phyloP scores from a whole-genome alignment of 2,329 filamentous ascomycete species.

The Chrysosporium keratinophilum region DNA sequence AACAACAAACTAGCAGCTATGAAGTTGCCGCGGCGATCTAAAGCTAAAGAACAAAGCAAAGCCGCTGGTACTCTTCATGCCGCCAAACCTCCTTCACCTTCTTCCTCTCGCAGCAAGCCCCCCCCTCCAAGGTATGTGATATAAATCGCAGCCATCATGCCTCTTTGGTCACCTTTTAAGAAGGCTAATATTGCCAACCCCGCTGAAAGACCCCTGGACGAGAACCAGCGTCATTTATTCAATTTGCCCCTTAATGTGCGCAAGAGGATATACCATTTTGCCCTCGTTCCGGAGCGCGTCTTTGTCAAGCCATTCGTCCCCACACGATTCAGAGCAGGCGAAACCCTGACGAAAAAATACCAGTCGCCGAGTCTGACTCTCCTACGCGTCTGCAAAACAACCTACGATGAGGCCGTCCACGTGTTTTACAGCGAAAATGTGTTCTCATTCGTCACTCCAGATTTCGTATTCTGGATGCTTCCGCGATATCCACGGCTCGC shows the following conservation, averaged over 20 bases:
- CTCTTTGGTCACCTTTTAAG: not conserved
- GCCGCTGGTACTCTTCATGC: not conserved
- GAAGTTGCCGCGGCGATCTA: not conserved
- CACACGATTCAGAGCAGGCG: slow-evolving; percentile 12
- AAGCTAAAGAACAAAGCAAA: not conserved
- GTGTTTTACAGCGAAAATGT: slow-evolving; percentile 20
- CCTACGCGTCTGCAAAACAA: slow-evolving; percentile 15
- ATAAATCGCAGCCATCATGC: not conserved
- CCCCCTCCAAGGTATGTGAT: not conserved
- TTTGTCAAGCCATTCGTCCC: slow-evolving; percentile 19
- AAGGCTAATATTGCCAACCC: not conserved
- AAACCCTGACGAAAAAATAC: slow-evolving; percentile 6
- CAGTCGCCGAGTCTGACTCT: slow-evolving; percentile 16
- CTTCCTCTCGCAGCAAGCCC: not conserved
- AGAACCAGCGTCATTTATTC: slow-evolving; percentile 12
- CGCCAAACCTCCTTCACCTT: not conserved
- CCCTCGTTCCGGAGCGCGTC: slow-evolving; percentile 15
- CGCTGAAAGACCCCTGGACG: not conserved
- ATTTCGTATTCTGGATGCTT: slow-evolving; percentile 14
- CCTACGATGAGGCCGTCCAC: slow-evolving; percentile 17
- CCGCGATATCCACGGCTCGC: slow-evolving; percentile 12
- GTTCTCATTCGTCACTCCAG: slow-evolving; percentile 19
- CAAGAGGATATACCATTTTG: slow-evolving; percentile 17
- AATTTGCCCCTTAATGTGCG: slow-evolving; percentile 16
- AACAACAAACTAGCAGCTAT: not conserved